phyloP scores from a whole-genome alignment of 208 protist genomes.

The Porcisia hertigi region DNA sequence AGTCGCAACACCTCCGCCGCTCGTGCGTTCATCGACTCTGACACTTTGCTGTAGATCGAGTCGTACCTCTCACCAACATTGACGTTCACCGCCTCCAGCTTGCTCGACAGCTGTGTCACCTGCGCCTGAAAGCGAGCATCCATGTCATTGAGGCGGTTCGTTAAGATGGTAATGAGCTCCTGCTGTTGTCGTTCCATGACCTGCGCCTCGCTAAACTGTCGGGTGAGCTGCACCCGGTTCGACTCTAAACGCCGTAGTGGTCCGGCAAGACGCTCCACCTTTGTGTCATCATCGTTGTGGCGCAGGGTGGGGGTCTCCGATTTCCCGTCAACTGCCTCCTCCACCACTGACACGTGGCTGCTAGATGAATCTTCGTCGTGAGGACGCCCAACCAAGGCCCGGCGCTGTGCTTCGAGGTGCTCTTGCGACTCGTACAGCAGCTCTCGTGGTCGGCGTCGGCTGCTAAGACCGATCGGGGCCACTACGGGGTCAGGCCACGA shows the following conservation, averaged over 20 bases:
- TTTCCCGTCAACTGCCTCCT: not conserved
- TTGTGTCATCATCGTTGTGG: not conserved
- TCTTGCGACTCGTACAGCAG: not conserved
- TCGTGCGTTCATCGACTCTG: constrained; percentile 6
- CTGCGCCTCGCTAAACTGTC: constrained; percentile 13
- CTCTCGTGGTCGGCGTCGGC: constrained; percentile 18
- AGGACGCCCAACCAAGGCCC: constrained; percentile 10
- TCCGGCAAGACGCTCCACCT: not conserved
- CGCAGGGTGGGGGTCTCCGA: not conserved
- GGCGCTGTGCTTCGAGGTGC: constrained; percentile 11
- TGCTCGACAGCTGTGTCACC: constrained; percentile 17
- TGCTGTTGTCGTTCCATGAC: constrained; percentile 28
- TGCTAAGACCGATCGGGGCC: constrained; percentile 7
- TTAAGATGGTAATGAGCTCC: constrained; percentile 71
- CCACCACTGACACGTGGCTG: not conserved
- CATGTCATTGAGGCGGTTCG: constrained; percentile 40
- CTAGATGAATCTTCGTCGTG: not conserved
- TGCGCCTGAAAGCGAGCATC: constrained; percentile 23
- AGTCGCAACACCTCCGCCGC: constrained; percentile 11
- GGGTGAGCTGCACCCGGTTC: constrained; percentile 6
- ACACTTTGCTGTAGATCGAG: constrained; percentile 8
- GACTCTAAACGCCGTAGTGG: constrained; percentile 16
- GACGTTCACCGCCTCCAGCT: constrained; percentile 16
- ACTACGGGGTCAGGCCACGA: not conserved
- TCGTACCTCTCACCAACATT: constrained; percentile 13